Base-by-base conservation (phyloP, 306 rosid species). In the Fragaria iinumae region DNA sequence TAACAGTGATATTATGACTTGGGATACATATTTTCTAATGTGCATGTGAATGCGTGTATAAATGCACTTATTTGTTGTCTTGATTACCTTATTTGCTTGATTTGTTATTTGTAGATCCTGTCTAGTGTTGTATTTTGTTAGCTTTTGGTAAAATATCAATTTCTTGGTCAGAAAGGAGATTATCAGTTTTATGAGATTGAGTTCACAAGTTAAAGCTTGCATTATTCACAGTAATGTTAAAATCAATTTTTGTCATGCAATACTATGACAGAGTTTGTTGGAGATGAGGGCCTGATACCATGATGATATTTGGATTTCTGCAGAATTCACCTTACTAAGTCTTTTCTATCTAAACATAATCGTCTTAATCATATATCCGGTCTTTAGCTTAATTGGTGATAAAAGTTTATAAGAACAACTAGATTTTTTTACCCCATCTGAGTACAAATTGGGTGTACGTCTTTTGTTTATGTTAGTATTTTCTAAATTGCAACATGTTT, bases 1-100 rank as follows among this genome's bases (percentile, higher is more conserved):
- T 20, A 32, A 25, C 16, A 11, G 27, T 68, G 65, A 25, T 11
- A 44, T 11, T 16, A 65, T 62, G 73, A 53, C 21, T 4, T 56
- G 32, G 9, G 27, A 71, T 59, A 48, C 14, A 17, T 43, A 57
- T 32, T 72, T 79, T 67, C 55, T 17, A n/a, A 36, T 44, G 50
- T 62, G 27, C 43, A 45, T 64, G 69, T 48, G 34, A 47, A 38
- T 36, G 29, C 17, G 11, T 62, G 9, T 78, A 74, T 12, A 25
- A 8, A 20, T 2, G 55, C 53, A 53, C 52, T 45, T 36, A 20
- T 66, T 57, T 14, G 38, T 10, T 56, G 67, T 7, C 60, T 59
- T 34, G 25, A 39, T 73, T 73, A 41, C 11, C 77, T 59, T 73
- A 34, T 70, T 32, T 78, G 43, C 27, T 59, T 38, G 27, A 70